Percentiles rank a stretch among this genome's conserved stretches.
phyloP scores from a whole-genome alignment of 169 alveolate species.

The Plasmodium malariae region DNA sequence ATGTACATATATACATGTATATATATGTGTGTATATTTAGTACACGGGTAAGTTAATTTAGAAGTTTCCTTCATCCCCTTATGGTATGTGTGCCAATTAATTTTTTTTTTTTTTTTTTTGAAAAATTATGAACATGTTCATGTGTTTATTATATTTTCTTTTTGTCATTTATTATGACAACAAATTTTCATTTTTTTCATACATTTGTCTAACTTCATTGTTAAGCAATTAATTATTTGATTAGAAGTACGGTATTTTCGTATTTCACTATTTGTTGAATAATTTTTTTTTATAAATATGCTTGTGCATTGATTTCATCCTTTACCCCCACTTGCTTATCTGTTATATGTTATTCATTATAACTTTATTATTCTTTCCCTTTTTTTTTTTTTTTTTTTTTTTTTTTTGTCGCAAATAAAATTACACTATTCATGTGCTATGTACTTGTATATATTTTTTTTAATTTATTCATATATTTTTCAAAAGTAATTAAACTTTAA shows the following conservation, averaged over 20 bases:
- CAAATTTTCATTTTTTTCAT: not conserved
- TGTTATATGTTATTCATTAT: no score
- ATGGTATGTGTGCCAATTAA: not conserved
- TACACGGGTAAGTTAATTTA: no score
- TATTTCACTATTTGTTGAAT: not conserved
- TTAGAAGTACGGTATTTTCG: not conserved
- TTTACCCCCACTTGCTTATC: not conserved
- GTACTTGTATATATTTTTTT: not conserved
- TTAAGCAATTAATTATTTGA: not conserved
- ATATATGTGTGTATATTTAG: not conserved
- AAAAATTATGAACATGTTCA: not conserved
- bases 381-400: conserved; percentile 12
- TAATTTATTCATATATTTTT: not conserved
- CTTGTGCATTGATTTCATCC: not conserved
- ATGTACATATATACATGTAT: not conserved
- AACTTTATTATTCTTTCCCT: no score
- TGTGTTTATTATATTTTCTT: not conserved
- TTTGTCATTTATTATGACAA: not conserved
- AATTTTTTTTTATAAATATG: not conserved
- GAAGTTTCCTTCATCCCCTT: not conserved
- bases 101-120: no score
- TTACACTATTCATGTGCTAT: not conserved
- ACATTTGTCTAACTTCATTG: not conserved
- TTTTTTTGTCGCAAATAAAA: not conserved
- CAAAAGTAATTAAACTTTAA: not conserved